Conservation (phyloP, 345 rosid species). For the Euphorbia tirucalli region DNA sequence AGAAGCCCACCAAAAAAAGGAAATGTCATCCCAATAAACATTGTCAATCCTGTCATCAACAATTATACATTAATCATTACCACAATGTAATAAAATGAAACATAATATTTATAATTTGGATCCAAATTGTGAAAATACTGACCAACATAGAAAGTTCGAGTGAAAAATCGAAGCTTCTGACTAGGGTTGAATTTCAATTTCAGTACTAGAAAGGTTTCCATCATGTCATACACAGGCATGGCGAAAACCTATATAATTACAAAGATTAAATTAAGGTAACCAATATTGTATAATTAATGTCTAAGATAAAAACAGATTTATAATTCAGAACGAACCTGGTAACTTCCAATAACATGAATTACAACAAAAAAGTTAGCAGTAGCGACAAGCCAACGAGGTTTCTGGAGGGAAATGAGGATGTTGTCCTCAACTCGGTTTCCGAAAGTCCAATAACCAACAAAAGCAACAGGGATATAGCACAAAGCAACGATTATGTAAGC, state of each 20-base stretch:
- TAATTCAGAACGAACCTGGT: no score
- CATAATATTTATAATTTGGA: background rate
- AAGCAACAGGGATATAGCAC: constrained; percentile 68
- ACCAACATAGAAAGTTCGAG: constrained; percentile 58
- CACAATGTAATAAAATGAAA: background rate
- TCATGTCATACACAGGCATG: constrained; percentile 66
- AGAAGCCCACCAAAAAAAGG: constrained; percentile 78
- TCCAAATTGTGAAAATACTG: background rate
- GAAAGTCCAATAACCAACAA: constrained; percentile 48
- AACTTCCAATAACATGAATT: constrained; percentile 71
- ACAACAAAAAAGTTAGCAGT: constrained; percentile 55
- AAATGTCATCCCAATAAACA: constrained; percentile 50
- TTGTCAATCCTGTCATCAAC: constrained; percentile 50
- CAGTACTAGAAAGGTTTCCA: constrained; percentile 48
- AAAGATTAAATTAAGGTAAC: no score
- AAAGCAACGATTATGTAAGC: constrained; percentile 57
- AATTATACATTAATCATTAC: background rate
- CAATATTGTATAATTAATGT: no score
- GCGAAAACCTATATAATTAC: constrained; percentile 42
- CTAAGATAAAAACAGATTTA: no score
- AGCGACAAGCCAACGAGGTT: constrained; percentile 59
- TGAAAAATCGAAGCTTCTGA: constrained; percentile 45
- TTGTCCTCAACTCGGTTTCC: constrained; percentile 64
- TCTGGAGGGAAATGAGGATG: constrained; percentile 52
- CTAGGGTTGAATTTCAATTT: constrained; percentile 49